Conservation (phyloP, 441 rosid genomes). For the Populus tomentosa region DNA sequence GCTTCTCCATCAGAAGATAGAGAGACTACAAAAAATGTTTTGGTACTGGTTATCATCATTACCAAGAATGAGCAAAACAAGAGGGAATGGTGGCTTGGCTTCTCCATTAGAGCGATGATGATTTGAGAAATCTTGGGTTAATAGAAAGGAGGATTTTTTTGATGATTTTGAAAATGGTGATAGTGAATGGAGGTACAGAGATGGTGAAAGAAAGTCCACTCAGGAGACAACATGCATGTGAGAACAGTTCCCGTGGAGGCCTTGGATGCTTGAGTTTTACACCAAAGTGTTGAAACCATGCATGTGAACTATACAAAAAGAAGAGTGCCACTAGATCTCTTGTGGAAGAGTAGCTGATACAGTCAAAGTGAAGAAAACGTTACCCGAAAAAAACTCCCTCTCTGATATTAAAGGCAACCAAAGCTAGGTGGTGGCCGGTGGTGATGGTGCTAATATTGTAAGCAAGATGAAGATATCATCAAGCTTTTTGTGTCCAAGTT, state of each 20-base stretch:
- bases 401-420: constrained; percentile 1
- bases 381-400: constrained; percentile 13
- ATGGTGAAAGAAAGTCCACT: constrained; percentile 30
- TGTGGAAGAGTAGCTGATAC: constrained; percentile 14
- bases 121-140: constrained; percentile 7
- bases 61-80: constrained; percentile 29
- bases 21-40: constrained; percentile 27
- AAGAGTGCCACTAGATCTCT: constrained; percentile 20
- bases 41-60: constrained; percentile 27
- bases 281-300: constrained; percentile 43
- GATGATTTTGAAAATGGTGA: constrained; percentile 1
- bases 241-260: constrained; percentile 20
- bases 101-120: constrained; percentile 23
- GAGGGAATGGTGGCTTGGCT: constrained; percentile 23
- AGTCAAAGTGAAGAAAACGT: constrained; percentile 17
- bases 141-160: neutral
- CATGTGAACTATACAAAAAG: constrained; percentile 38
- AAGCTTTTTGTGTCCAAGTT: constrained; percentile 4
- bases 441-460: constrained; percentile 4
- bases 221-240: constrained; percentile 78
- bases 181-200: neutral
- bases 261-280: constrained; percentile 51
- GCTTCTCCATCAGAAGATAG: constrained; percentile 82
- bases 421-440: neutral
- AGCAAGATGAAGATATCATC: neutral